Evolutionary conservation across 306 rosid species (phyloP).

Genomic region (Oemleria cerasiformis): DNA sequence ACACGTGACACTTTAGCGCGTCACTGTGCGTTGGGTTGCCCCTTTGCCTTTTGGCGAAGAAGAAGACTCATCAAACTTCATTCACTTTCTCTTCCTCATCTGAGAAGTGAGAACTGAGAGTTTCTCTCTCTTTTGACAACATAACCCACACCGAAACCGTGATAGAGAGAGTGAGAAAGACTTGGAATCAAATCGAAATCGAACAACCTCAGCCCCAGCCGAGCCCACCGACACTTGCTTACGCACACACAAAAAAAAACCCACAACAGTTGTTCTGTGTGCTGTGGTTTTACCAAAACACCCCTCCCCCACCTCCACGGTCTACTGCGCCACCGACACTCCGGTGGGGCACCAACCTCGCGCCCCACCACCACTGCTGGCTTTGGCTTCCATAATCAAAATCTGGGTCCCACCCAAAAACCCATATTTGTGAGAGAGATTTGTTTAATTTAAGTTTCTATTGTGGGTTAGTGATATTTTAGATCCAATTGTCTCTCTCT

Average conservation of each 20-base stretch:
- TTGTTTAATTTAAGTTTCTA: neutral
- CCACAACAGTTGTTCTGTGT: neutral
- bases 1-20: neutral
- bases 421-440: neutral
- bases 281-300: neutral
- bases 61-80: neutral
- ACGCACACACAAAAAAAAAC: neutral
- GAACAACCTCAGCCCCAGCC: neutral
- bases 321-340: slow-evolving; percentile 15
- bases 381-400: neutral
- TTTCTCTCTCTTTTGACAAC: slow-evolving; percentile 1
- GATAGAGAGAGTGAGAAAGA: neutral
- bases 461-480: neutral
- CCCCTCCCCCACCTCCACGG: slow-evolving; percentile 13
- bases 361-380: slow-evolving; percentile 5
- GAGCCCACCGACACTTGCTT: slow-evolving; percentile 18
- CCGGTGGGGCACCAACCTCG: slow-evolving; percentile 18
- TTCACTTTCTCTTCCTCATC: neutral
- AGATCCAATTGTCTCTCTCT: slow-evolving; percentile 1
- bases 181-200: neutral
- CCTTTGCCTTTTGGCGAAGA: neutral
- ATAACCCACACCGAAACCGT: neutral
- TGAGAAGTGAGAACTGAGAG: neutral
- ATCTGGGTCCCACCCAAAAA: slow-evolving; percentile 22
- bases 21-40: neutral